Percentiles rank a stretch among this genome's conserved stretches.
These are phyloP conservation scores for Mallotus japonicus DNA, from an alignment of 441 rosid species.

Conservation along the genomic window DNA sequence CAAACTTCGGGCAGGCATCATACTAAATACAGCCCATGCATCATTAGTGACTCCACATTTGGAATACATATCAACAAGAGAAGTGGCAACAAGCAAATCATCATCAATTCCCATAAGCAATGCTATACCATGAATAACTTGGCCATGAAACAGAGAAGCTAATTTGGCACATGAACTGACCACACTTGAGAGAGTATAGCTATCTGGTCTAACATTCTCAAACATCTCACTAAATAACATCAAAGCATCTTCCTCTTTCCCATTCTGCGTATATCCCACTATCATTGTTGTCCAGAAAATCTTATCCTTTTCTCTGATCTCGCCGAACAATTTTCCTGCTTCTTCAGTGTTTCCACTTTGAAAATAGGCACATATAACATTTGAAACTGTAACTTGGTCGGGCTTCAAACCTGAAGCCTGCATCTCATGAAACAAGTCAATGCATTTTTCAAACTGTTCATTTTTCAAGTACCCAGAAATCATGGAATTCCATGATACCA, in stretches of 20 bases:
- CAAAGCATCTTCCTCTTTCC: conserved; percentile 65
- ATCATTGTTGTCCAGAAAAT: conserved; percentile 65
- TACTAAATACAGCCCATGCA: conserved; percentile 56
- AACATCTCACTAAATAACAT: conserved; percentile 54
- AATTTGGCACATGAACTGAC: conserved; percentile 66
- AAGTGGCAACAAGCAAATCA: conserved; percentile 62
- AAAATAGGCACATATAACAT: conserved; percentile 44
- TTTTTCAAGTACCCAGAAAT: conserved; percentile 65
- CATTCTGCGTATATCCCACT: conserved; percentile 68
- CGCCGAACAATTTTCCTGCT: conserved; percentile 36
- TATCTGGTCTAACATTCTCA: conserved; percentile 46
- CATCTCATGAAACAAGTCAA: conserved; percentile 52
- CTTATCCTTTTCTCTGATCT: conserved; percentile 43
- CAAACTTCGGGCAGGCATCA: conserved; percentile 57
- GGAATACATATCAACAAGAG: conserved; percentile 76
- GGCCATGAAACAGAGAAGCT: conserved; percentile 61
- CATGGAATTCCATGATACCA: conserved; percentile 77
- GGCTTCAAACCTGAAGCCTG: conserved; percentile 38
- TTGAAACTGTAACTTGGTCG: conserved; percentile 50
- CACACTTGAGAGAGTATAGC: conserved; percentile 53
- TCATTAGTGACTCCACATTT: conserved; percentile 68
- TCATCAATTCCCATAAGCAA: conserved; percentile 38
- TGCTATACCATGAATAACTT: conserved; percentile 44
- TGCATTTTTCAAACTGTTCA: conserved; percentile 41
- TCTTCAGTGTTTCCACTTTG: conserved; percentile 35